Evolutionary conservation across 345 rosid genomes (phyloP).

Genomic region (Rhizophora apiculata): DNA sequence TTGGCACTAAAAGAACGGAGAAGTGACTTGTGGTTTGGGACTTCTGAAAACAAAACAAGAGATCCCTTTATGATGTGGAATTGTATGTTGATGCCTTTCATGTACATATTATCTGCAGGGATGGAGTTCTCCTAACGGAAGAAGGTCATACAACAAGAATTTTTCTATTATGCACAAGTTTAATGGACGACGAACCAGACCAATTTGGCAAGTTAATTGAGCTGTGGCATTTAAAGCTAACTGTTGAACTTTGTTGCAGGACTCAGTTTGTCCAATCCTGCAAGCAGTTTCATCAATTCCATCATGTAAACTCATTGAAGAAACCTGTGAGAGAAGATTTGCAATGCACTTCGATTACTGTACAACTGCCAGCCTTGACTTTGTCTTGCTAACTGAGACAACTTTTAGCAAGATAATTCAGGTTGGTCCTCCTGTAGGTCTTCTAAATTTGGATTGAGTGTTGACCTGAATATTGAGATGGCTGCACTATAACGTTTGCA

Average conservation of each 20-base stretch:
- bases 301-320: conserved; percentile 82
- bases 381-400: conserved; percentile 66
- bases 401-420: conserved; percentile 68
- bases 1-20: conserved; percentile 58
- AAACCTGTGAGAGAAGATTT: conserved; percentile 82
- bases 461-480: conserved; percentile 7
- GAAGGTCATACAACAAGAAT: conserved; percentile 77
- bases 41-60: conserved; percentile 69
- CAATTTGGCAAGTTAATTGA: conserved; percentile 62
- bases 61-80: conserved; percentile 45
- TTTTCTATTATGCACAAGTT: conserved; percentile 95
- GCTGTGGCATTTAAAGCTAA: conserved; percentile 54
- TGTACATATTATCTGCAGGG: conserved; percentile 98
- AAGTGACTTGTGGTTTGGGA: conserved; percentile 60
- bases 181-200: conserved; percentile 92
- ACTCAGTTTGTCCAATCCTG: conserved; percentile 81
- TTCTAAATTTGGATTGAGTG: not conserved
- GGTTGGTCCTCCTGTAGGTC: conserved; percentile 46
- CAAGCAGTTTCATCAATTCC: conserved; percentile 75
- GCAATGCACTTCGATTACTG: conserved; percentile 91
- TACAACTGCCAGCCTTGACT: conserved; percentile 77
- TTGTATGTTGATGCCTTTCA: conserved; percentile 66
- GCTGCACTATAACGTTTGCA: not conserved
- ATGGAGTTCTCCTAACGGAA: conserved; percentile 86
- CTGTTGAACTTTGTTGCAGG: conserved; percentile 95